These are phyloP conservation scores for Hyaloscypha variabilis DNA, from an alignment of 495 filamentous ascomycete genomes.

Conservation along the genomic window DNA sequence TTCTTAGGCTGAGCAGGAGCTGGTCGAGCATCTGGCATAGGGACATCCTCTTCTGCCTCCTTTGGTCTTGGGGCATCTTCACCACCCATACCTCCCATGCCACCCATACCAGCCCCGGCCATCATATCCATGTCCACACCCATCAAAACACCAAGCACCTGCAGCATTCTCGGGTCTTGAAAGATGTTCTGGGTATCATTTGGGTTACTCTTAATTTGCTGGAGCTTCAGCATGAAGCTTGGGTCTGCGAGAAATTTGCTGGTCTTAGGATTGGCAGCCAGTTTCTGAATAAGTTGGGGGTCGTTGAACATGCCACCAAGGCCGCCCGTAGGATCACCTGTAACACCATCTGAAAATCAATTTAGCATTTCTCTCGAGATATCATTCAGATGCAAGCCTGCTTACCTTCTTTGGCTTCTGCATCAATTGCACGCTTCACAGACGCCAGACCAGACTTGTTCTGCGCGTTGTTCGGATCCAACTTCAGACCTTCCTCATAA, in stretches of 20 bases:
- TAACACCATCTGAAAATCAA: constrained; percentile 30
- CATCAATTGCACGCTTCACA: constrained; percentile 85
- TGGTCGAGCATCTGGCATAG: constrained; percentile 72
- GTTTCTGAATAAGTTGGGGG: constrained; percentile 84
- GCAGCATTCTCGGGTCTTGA: constrained; percentile 86
- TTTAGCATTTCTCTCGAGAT: constrained; percentile 13
- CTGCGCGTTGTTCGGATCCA: constrained; percentile 89
- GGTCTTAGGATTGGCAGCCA: constrained; percentile 93
- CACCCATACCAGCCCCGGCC: constrained; percentile 36
- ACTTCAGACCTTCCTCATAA: constrained; percentile 87
- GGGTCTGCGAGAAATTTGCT: constrained; percentile 79
- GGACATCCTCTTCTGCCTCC: constrained; percentile 72
- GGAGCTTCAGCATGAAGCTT: constrained; percentile 87
- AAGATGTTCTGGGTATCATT: constrained; percentile 77
- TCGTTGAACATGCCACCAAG: constrained; percentile 92
- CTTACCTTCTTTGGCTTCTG: constrained; percentile 71
- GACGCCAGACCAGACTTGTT: constrained; percentile 84
- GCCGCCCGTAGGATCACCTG: constrained; percentile 70
- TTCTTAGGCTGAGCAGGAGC: constrained; percentile 44
- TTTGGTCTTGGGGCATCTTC: constrained; percentile 44
- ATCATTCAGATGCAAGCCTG: background rate
- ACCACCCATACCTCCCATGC: constrained; percentile 43
- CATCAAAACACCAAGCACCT: constrained; percentile 91
- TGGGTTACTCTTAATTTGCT: constrained; percentile 78
- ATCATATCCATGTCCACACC: constrained; percentile 93